phyloP scores from a whole-genome alignment of 2,329 filamentous ascomycete genomes.

The Aspergillus sp. region DNA sequence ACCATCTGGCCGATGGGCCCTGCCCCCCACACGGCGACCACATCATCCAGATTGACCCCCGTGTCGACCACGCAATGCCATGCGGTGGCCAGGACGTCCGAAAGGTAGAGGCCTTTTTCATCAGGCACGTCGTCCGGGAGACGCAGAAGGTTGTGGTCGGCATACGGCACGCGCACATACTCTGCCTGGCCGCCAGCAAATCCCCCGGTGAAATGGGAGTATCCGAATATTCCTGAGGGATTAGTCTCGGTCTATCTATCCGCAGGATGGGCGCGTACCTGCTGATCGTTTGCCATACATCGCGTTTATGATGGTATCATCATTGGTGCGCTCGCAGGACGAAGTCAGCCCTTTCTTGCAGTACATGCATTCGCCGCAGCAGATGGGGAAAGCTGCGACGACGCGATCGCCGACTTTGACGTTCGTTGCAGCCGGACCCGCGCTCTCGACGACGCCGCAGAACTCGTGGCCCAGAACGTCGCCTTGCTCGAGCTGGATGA shows the following conservation, averaged over 20 bases:
- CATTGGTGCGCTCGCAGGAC: slow-evolving; percentile 71
- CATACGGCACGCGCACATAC: slow-evolving; percentile 72
- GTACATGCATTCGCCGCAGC: slow-evolving; percentile 58
- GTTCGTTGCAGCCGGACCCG: slow-evolving; percentile 47
- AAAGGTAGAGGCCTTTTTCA: slow-evolving; percentile 73
- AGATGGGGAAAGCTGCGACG: slow-evolving; percentile 80
- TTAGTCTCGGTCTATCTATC: not conserved
- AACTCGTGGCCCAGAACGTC: slow-evolving; percentile 58
- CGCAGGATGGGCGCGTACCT: slow-evolving; percentile 36
- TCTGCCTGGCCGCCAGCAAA: slow-evolving; percentile 84
- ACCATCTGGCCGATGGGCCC: slow-evolving; percentile 78
- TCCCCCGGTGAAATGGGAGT: slow-evolving; percentile 68
- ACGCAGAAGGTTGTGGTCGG: slow-evolving; percentile 69
- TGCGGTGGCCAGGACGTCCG: slow-evolving; percentile 68
- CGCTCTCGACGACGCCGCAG: slow-evolving; percentile 43
- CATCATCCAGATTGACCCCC: slow-evolving; percentile 64
- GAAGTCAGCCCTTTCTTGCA: slow-evolving; percentile 71
- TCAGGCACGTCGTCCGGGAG: slow-evolving; percentile 73
- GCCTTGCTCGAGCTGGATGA: slow-evolving; percentile 53
- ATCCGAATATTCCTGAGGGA: slow-evolving; percentile 54
- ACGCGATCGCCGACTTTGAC: slow-evolving; percentile 57
- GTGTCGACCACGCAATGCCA: slow-evolving; percentile 81
- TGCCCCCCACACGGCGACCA: slow-evolving; percentile 78
- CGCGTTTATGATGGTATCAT: slow-evolving; percentile 58
- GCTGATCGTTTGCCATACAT: slow-evolving; percentile 74